Conservation (phyloP, 306 rosid genomes). For the Ormosia emarginata region DNA sequence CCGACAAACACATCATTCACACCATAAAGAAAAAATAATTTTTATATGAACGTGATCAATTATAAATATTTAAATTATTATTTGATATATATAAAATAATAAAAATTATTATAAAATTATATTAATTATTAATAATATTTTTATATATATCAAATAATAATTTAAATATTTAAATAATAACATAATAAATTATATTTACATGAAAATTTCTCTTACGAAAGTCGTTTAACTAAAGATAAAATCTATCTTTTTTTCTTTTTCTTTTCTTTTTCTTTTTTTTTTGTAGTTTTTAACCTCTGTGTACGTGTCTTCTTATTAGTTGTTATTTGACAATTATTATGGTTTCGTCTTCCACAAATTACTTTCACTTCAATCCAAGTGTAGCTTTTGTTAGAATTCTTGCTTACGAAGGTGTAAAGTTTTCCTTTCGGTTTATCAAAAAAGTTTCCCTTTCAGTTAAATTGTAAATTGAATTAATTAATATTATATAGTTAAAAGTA, state of each 20-base stretch:
- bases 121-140: too few relatives aligned
- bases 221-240: neutral
- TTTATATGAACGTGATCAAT: too few relatives aligned
- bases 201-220: too few relatives aligned
- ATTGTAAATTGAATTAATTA: neutral
- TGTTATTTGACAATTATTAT: neutral
- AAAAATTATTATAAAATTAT: too few relatives aligned
- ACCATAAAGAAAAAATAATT: neutral
- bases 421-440: too few relatives aligned
- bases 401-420: neutral
- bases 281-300: neutral
- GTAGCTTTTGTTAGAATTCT: neutral
- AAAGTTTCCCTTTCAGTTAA: neutral
- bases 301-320: conserved; percentile 15
- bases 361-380: conserved; percentile 23
- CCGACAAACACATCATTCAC: conserved; percentile 35
- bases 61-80: too few relatives aligned
- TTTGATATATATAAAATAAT: too few relatives aligned
- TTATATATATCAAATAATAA: too few relatives aligned
- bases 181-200: too few relatives aligned
- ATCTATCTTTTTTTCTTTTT: neutral
- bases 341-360: neutral
- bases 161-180: too few relatives aligned
- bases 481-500: too few relatives aligned
- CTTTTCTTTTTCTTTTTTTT: neutral